Conservation (phyloP, 2,329 filamentous ascomycete genomes). For the Diaporthe humulicola region DNA sequence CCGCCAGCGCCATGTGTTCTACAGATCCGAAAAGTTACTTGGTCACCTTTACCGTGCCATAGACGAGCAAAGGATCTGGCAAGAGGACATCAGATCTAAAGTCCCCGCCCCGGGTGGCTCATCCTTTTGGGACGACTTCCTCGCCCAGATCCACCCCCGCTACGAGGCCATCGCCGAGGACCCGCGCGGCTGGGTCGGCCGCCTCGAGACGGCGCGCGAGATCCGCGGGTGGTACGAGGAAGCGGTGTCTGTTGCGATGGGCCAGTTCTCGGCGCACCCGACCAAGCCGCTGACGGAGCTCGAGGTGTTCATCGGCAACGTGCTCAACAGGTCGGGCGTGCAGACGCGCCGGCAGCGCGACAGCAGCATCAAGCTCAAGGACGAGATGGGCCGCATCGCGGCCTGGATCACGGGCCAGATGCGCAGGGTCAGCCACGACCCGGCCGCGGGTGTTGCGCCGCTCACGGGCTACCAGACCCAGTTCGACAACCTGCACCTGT, state of each 20-base stretch:
- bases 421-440: constrained; percentile 35
- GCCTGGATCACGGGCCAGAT: constrained; percentile 55
- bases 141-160: constrained; percentile 47
- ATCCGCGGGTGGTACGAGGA: constrained; percentile 61
- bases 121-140: constrained; percentile 60
- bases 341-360: constrained; percentile 67
- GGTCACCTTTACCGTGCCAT: constrained; percentile 80
- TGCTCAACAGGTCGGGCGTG: constrained; percentile 63
- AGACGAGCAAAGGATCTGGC: constrained; percentile 78
- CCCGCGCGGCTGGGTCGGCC: constrained; percentile 47
- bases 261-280: constrained; percentile 60
- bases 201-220: constrained; percentile 54
- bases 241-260: constrained; percentile 55
- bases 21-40: constrained; percentile 76
- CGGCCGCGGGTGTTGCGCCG: not conserved
- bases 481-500: constrained; percentile 46
- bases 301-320: constrained; percentile 68
- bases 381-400: constrained; percentile 63
- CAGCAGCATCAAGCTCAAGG: constrained; percentile 63
- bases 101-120: constrained; percentile 44
- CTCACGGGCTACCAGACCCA: constrained; percentile 37
- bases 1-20: constrained; percentile 66
- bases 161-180: constrained; percentile 46
- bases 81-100: constrained; percentile 57
- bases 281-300: constrained; percentile 60